phyloP scores from a whole-genome alignment of 2,329 filamentous ascomycete species.

The Rutstroemia sydowiana region DNA sequence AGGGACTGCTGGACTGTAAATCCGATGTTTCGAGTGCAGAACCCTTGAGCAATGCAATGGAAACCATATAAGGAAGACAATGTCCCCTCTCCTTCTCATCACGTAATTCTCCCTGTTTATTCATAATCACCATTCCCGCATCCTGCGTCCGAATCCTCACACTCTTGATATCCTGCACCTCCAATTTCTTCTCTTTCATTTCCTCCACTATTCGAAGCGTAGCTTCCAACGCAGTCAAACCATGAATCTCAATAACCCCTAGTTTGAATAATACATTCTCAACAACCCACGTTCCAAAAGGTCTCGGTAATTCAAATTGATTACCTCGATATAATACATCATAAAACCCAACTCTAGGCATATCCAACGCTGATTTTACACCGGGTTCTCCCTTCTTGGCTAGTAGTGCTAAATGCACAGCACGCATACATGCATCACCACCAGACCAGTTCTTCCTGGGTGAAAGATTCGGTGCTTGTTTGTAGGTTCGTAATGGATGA shows the following conservation, averaged over 20 bases:
- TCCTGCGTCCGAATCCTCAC: conserved; percentile 28
- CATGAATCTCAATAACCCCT: conserved; percentile 29
- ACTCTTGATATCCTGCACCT: conserved; percentile 19
- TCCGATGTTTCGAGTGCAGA: conserved; percentile 4
- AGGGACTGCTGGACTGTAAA: conserved; percentile 6
- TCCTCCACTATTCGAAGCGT: conserved; percentile 17
- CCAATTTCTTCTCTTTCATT: conserved; percentile 14
- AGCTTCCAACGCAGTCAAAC: conserved; percentile 30
- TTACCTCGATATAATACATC: conserved; percentile 14
- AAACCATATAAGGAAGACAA: conserved; percentile 31
- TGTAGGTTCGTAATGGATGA: conserved; percentile 31
- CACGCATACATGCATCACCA: conserved; percentile 35
- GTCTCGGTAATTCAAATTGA: conserved; percentile 20
- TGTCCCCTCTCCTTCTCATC: conserved; percentile 33
- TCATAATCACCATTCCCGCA: conserved; percentile 30
- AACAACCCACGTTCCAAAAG: conserved; percentile 21
- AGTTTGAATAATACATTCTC: conserved; percentile 27
- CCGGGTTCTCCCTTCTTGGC: conserved; percentile 27
- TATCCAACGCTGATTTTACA: conserved; percentile 26
- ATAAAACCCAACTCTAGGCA: conserved; percentile 33
- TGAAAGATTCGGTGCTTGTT: conserved; percentile 30
- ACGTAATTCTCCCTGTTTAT: conserved; percentile 23
- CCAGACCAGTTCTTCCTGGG: conserved; percentile 38
- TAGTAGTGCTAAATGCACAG: conserved; percentile 33
- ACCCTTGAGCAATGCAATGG: conserved; percentile 30